Conservation (phyloP, 495 filamentous ascomycete genomes). For the Saxispiralis lemnorum region DNA sequence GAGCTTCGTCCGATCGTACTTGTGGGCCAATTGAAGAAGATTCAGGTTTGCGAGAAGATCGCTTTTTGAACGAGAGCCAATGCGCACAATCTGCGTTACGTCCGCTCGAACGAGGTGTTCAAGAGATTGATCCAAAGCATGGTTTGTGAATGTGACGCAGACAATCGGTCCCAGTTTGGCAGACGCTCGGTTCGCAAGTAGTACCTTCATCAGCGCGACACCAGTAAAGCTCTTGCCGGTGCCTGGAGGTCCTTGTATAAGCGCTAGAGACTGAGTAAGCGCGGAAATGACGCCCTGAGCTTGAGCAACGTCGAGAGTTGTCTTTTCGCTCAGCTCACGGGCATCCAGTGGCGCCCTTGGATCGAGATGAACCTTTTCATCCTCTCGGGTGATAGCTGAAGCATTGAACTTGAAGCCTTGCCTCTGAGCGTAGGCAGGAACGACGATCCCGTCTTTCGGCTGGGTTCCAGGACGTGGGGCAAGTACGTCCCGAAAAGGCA, state of each 20-base stretch:
- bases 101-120: conserved; percentile 41
- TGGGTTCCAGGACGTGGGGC: conserved; percentile 23
- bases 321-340: conserved; percentile 6
- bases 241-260: conserved; percentile 70
- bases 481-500: conserved; percentile 46
- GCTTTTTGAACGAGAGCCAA: conserved; percentile 49
- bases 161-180: conserved; percentile 45
- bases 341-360: background rate
- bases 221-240: conserved; percentile 58
- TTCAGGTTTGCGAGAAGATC: conserved; percentile 33
- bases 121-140: conserved; percentile 58
- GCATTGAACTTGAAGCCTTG: conserved; percentile 38
- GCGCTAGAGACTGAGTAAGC: conserved; percentile 36
- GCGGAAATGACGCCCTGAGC: conserved; percentile 36
- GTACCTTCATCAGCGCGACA: conserved; percentile 40
- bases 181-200: conserved; percentile 38
- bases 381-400: conserved; percentile 28
- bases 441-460: conserved; percentile 21
- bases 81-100: conserved; percentile 45
- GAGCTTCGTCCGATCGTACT: conserved; percentile 22
- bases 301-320: conserved; percentile 43
- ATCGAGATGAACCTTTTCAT: conserved; percentile 19
- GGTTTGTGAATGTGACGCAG: conserved; percentile 55
- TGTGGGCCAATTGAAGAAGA: conserved; percentile 25
- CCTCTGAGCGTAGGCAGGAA: conserved; percentile 36